Percentiles rank a stretch among this genome's conserved stretches.
phyloP scores from a whole-genome alignment of 352 stramenopile genomes.

The Phytophthora rubi region DNA sequence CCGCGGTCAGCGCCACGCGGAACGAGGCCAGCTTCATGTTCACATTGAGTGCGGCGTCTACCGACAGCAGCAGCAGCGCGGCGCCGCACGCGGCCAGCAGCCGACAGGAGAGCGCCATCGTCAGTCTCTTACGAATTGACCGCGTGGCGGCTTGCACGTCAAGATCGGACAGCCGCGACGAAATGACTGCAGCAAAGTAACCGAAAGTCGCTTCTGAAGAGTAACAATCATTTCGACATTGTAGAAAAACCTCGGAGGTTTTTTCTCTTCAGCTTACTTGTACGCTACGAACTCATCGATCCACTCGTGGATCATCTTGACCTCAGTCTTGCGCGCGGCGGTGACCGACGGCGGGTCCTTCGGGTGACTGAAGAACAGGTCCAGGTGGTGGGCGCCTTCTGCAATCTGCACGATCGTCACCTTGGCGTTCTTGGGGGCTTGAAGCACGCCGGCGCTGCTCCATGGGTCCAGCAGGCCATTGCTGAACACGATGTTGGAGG shows the following conservation, averaged over 20 bases:
- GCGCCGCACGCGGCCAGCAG: constrained; percentile 33
- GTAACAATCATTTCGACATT: background rate
- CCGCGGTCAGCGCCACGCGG: constrained; percentile 52
- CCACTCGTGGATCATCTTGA: constrained; percentile 86
- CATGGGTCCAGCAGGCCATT: constrained; percentile 95
- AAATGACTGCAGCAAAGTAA: constrained; percentile 7
- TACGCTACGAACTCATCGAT: constrained; percentile 72
- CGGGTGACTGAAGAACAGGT: constrained; percentile 93
- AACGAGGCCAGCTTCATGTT: constrained; percentile 52
- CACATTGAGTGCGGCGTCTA: constrained; percentile 42
- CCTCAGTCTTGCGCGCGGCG: constrained; percentile 71
- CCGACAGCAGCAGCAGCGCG: constrained; percentile 35
- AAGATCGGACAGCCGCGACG: constrained; percentile 16
- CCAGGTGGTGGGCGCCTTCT: constrained; percentile 89
- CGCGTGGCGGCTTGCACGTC: constrained; percentile 26
- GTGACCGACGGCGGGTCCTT: constrained; percentile 86
- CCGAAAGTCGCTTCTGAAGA: background rate
- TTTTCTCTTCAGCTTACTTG: constrained; percentile 26
- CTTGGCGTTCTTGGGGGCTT: constrained; percentile 56
- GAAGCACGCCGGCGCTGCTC: constrained; percentile 87
- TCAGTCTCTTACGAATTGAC: constrained; percentile 37
- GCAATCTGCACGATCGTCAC: constrained; percentile 74
- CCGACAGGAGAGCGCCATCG: constrained; percentile 31
- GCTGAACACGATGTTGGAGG: constrained; percentile 96
- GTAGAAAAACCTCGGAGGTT: constrained; percentile 13